Percentiles rank a stretch among this genome's conserved stretches.
phyloP scores from a whole-genome alignment of 768 basidiomycete species.

The Mrakia hoshinonis region DNA sequence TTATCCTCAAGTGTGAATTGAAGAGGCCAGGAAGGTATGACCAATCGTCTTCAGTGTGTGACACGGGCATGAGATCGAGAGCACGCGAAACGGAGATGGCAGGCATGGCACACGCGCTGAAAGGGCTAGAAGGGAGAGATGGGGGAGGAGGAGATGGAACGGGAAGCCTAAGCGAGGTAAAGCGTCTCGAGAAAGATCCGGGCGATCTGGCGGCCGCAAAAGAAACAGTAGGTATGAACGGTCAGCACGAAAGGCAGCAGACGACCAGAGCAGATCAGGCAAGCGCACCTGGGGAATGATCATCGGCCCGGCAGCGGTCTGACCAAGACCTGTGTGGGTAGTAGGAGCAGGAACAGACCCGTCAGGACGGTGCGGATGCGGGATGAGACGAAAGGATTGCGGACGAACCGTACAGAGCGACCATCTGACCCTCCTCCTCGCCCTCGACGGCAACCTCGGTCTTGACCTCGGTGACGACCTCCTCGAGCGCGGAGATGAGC shows the following conservation, averaged over 20 bases:
- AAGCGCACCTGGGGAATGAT: slow-evolving; percentile 50
- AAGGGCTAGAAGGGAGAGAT: neutral
- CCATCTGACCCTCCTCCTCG: slow-evolving; percentile 67
- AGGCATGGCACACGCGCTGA: no score
- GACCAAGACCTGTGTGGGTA: slow-evolving; percentile 43
- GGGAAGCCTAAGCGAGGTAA: slow-evolving; percentile 15
- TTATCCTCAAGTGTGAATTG: no score
- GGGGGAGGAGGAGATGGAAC: neutral
- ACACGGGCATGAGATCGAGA: no score
- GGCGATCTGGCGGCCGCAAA: slow-evolving; percentile 16
- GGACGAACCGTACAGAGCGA: slow-evolving; percentile 63
- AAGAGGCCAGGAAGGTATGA: neutral
- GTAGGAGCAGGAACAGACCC: slow-evolving; percentile 50
- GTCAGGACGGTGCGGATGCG: neutral
- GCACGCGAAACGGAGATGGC: no score
- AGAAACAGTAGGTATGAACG: neutral
- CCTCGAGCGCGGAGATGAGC: slow-evolving; percentile 76
- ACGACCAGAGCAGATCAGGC: neutral
- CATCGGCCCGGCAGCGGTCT: slow-evolving; percentile 71
- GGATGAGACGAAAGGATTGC: neutral
- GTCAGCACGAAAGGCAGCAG: neutral
- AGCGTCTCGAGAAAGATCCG: slow-evolving; percentile 27
- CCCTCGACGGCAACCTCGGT: slow-evolving; percentile 36
- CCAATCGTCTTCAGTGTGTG: no score
- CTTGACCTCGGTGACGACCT: slow-evolving; percentile 64